Base-by-base conservation (phyloP, 1,284 basidiomycete species). In the Leccinum subrobustum region DNA sequence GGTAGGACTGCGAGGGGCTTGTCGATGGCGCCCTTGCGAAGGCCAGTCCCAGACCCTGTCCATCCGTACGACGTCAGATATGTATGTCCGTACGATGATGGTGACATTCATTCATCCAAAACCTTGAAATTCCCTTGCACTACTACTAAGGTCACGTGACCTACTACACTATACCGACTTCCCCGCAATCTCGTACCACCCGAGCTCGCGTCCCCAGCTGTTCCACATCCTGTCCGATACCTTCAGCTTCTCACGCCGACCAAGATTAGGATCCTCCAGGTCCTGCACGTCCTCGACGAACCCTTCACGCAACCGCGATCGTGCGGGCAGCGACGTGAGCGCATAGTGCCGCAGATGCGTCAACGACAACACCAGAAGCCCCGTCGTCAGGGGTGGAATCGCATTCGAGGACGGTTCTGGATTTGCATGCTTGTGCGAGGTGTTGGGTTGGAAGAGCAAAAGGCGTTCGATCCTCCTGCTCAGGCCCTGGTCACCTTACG, bases 201-300 rank as follows among this genome's bases (percentile, higher is more conserved):
- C 85, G 6, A 91, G 76, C 29, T 79, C 71, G 11, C 69, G 74
- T 1, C 89, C 86, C 93, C 94, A 97, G 61, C 85, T 89, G 64
- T 90, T 85, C 95, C 95, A 97, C 87, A 97, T 96, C 65, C 95
- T 78, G 63, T 95, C 87, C 4, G 97, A 80, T 4, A 95, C 88
- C 54, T 81, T 76, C 68, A 92, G 73, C 75, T 95, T 95, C 68
- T 91, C 90, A 44, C 78, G 78, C 51, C 87, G 79, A 8, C 82
- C 82, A 54, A 95, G 71, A 57, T 75, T 77, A 1, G 90, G 86
- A 68, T 92, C 84, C 74, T 96, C 95, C 56, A 98, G 75, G 73
- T 95, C 90, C 14, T 81, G 79, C 1, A 98, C 83, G 71, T 99
- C 96, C 60, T 92, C 87, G 65, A 97, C 74, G 75, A 97, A 95